Conservation (phyloP, 768 basidiomycete species). For the Russula brevipes region DNA sequence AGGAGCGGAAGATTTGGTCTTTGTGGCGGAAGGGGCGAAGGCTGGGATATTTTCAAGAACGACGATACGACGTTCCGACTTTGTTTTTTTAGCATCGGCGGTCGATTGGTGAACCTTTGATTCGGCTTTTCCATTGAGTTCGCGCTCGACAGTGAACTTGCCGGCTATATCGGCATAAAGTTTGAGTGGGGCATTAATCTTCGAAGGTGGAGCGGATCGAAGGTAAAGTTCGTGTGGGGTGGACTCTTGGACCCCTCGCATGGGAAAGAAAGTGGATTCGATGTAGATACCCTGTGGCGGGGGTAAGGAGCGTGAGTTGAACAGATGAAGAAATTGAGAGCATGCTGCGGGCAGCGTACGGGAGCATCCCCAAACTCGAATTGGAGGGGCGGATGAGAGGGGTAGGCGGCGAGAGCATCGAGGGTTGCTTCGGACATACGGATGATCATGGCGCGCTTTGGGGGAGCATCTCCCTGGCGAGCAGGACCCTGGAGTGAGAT, state of each 20-base stretch:
- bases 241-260: constrained; percentile 50
- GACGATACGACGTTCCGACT: constrained; percentile 46
- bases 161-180: constrained; percentile 71
- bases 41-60: constrained; percentile 38
- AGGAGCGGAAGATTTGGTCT: constrained; percentile 33
- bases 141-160: constrained; percentile 61
- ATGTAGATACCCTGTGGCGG: constrained; percentile 47
- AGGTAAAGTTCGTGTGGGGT: constrained; percentile 69
- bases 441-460: constrained; percentile 71
- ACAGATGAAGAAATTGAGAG: not conserved
- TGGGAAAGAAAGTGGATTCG: constrained; percentile 57
- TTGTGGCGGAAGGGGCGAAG: constrained; percentile 24
- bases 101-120: constrained; percentile 39
- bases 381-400: constrained; percentile 43
- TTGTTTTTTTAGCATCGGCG: constrained; percentile 37
- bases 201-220: constrained; percentile 51
- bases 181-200: constrained; percentile 62
- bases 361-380: constrained; percentile 60
- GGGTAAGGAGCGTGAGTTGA: not conserved
- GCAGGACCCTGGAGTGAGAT: constrained; percentile 58
- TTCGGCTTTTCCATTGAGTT: constrained; percentile 44
- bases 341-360: constrained; percentile 37
- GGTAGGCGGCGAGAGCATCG: constrained; percentile 53
- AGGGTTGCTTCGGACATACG: constrained; percentile 70
- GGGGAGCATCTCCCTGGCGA: constrained; percentile 48